Percentiles rank a stretch among this genome's conserved stretches.
These are phyloP conservation scores for Sambucus nigra DNA, from an alignment of 129 eudicot species.

Conservation along the genomic window DNA sequence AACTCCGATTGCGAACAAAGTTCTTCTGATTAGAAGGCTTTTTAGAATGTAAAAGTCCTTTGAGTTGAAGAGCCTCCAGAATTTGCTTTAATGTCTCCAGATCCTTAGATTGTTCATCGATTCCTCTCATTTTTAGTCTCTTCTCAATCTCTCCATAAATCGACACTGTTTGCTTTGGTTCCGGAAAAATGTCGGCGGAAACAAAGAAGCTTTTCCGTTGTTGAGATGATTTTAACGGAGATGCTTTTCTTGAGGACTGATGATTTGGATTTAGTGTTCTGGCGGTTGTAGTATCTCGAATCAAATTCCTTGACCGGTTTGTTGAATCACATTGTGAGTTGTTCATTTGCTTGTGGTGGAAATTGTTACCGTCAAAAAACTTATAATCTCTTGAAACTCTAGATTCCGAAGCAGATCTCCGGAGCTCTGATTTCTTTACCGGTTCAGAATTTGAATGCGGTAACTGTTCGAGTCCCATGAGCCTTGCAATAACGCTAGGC, in stretches of 20 bases:
- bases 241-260: background rate
- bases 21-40: slow-evolving; percentile 30
- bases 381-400: slow-evolving; percentile 55
- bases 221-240: slow-evolving; percentile 38
- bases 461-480: slow-evolving; percentile 81
- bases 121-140: slow-evolving; percentile 55
- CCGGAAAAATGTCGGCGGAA: slow-evolving; percentile 57
- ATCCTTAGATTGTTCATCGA: slow-evolving; percentile 57
- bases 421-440: slow-evolving; percentile 32
- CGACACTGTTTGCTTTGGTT: slow-evolving; percentile 35
- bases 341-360: slow-evolving; percentile 22
- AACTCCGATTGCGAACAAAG: slow-evolving; percentile 33
- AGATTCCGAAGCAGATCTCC: slow-evolving; percentile 65
- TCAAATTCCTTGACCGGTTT: slow-evolving; percentile 13
- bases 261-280: slow-evolving; percentile 9
- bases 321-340: background rate
- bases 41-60: slow-evolving; percentile 72
- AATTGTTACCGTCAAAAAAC: slow-evolving; percentile 29
- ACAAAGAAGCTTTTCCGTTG: slow-evolving; percentile 43
- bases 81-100: slow-evolving; percentile 74
- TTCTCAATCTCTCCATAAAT: slow-evolving; percentile 57
- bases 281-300: background rate
- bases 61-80: slow-evolving; percentile 81
- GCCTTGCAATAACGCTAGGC: slow-evolving; percentile 69
- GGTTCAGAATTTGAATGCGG: slow-evolving; percentile 17